These are phyloP conservation scores for Geosiphon pyriformis DNA, from an alignment of 192 early-diverging fungal genomes.

Conservation along the genomic window DNA sequence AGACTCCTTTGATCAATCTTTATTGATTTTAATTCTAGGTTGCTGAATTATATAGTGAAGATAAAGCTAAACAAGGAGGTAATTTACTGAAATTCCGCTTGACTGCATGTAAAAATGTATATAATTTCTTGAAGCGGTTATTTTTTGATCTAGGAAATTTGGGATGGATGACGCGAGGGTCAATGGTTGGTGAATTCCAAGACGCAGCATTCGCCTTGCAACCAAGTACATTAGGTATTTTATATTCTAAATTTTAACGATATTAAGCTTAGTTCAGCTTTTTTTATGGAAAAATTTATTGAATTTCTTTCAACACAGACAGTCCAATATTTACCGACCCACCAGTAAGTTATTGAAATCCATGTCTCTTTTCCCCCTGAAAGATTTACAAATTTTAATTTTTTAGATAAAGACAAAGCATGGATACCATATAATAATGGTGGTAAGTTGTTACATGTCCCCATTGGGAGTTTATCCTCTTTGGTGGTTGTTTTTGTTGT, in stretches of 20 bases:
- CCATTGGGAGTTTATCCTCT: too few relatives aligned
- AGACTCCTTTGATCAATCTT: too few relatives aligned
- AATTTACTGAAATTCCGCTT: conserved; percentile 26
- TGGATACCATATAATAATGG: conserved; percentile 88
- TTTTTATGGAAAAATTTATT: too few relatives aligned
- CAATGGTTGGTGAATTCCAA: conserved; percentile 68
- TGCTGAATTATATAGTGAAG: conserved; percentile 70
- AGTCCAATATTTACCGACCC: conserved; percentile 66
- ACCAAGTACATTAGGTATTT: conserved; percentile 58
- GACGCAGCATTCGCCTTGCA: conserved; percentile 72
- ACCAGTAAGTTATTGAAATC: conserved; percentile 39
- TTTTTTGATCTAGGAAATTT: conserved; percentile 38
- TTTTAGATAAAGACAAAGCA: conserved; percentile 56
- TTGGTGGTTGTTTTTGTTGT: too few relatives aligned
- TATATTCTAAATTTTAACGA: too few relatives aligned
- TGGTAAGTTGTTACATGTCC: too few relatives aligned
- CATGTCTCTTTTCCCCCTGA: too few relatives aligned
- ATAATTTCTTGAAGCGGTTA: too few relatives aligned
- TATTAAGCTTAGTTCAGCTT: too few relatives aligned
- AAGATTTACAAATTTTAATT: background rate
- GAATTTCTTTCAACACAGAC: too few relatives aligned
- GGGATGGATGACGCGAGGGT: conserved; percentile 71
- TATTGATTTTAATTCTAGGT: conserved; percentile 40
- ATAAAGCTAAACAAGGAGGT: conserved; percentile 79
- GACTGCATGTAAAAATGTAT: too few relatives aligned